Conservation (phyloP, 148 eudicot genomes). For the Fagopyrum esculentum region DNA sequence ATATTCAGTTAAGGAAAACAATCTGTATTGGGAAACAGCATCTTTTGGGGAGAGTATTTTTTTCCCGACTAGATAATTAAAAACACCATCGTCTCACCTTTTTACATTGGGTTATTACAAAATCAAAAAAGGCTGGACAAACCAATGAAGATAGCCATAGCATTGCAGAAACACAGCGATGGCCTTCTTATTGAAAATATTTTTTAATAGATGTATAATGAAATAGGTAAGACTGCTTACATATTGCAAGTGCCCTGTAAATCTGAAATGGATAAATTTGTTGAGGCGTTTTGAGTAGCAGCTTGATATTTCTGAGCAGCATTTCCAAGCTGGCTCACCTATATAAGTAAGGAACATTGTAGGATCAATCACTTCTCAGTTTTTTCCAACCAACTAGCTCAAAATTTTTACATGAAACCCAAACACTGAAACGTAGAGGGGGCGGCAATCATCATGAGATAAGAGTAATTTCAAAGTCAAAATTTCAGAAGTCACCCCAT, state of each 20-base stretch:
- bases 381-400: neutral
- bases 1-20: neutral
- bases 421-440: neutral
- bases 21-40: neutral
- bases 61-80: neutral
- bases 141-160: neutral
- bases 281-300: constrained; percentile 67
- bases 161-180: neutral
- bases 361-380: neutral
- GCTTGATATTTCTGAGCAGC: constrained; percentile 96
- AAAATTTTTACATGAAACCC: neutral
- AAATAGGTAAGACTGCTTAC: constrained; percentile 34
- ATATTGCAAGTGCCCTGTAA: constrained; percentile 87
- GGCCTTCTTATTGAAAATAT: neutral
- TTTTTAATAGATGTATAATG: neutral
- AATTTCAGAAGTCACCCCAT: neutral
- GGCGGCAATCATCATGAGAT: neutral
- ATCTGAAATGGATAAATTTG: constrained; percentile 62
- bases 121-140: neutral
- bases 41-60: neutral
- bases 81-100: neutral
- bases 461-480: neutral
- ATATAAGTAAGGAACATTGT: constrained; percentile 19
- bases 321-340: constrained; percentile 93
- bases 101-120: neutral